Percentiles rank a stretch among this genome's conserved stretches.
Evolutionary conservation across 768 basidiomycete genomes (phyloP).

Genomic region (Hygrocybe coccinea): DNA sequence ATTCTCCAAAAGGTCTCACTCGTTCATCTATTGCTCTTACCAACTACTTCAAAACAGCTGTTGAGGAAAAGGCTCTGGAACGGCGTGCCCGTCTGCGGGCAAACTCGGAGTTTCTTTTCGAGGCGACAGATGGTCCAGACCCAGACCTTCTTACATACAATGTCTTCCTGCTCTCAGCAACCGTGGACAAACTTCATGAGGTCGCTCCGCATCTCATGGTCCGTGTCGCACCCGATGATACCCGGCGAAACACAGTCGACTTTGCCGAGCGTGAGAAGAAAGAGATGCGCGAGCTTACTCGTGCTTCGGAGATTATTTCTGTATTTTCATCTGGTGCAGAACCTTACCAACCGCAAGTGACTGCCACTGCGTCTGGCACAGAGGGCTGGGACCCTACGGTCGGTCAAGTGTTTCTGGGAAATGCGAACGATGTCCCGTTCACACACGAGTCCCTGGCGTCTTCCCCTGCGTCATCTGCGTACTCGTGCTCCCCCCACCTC

Average conservation of each 20-base stretch:
- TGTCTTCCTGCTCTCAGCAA: slow-evolving; percentile 70
- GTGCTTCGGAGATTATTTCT: slow-evolving; percentile 72
- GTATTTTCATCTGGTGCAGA: slow-evolving; percentile 24
- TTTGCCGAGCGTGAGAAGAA: slow-evolving; percentile 25
- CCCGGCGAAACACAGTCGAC: slow-evolving; percentile 2
- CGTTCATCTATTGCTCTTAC: slow-evolving; percentile 58
- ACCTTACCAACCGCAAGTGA: not conserved
- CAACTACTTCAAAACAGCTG: slow-evolving; percentile 58
- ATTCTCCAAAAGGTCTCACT: slow-evolving; percentile 66
- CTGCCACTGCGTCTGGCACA: slow-evolving; percentile 6
- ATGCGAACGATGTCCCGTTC: slow-evolving; percentile 74
- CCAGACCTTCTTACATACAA: slow-evolving; percentile 52
- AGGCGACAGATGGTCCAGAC: slow-evolving; percentile 6
- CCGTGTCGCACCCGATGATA: slow-evolving; percentile 18
- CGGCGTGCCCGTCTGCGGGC: slow-evolving; percentile 18
- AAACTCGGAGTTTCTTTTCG: not conserved
- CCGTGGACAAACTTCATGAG: slow-evolving; percentile 39
- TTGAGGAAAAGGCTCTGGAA: slow-evolving; percentile 54
- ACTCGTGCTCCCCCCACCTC: slow-evolving; percentile 1
- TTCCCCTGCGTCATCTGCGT: slow-evolving; percentile 18
- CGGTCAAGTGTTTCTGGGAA: slow-evolving; percentile 77
- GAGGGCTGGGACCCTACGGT: slow-evolving; percentile 50
- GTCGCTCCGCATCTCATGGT: slow-evolving; percentile 51
- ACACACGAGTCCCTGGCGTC: slow-evolving; percentile 20
- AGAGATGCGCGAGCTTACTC: slow-evolving; percentile 85